Evolutionary conservation across 2,329 filamentous ascomycete species (phyloP), one percentile per base, ranked within the genome.

Genomic region (Incumbomyces lentus): DNA sequence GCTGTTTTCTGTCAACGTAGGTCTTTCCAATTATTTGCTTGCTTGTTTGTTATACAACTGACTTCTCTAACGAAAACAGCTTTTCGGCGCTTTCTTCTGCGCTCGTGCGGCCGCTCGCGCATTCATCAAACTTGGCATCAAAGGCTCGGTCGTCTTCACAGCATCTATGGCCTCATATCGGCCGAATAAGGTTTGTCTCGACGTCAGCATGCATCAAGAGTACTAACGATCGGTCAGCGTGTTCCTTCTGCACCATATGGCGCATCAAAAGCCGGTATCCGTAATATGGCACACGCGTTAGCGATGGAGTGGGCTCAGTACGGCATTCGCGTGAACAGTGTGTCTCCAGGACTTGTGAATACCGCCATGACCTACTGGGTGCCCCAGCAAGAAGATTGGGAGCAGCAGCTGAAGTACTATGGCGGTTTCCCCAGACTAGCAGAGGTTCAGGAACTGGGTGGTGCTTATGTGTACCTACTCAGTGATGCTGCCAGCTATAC

Each of bases 341-440:
- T 61, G 1, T 50, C 44, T 40, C 59, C 59, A 5, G 59, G 59
- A 29, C 49, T 38, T 19, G 56, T 58, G 46, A 38, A 67, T 64
- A 0, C 44, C 1, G 63, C 62, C 2, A 71, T 71, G 68, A 71
- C 68, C 2, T 71, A 73, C 55, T 73, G 67, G 57, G 66, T 74
- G 3, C 68, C 71, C 16, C 63, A 65, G 41, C 66, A 69, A 41
- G 64, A 67, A 0, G 72, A 75, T 49, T 75, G 70, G 69, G 67
- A 72, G 40, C 58, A 69, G 49, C 72, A 75, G 60, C 64, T 75
- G 54, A 68, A 72, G 58, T 75, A 75, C 54, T 75, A 75, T 53
- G 71, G 73, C 7, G 73, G 71, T 1, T 72, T 76, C 61, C 70
- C 71, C 2, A 61, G 72, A 14, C 52, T 76, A 43, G 73, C 71